Conservation (phyloP, 495 filamentous ascomycete species). For the Neurospora sp. region DNA sequence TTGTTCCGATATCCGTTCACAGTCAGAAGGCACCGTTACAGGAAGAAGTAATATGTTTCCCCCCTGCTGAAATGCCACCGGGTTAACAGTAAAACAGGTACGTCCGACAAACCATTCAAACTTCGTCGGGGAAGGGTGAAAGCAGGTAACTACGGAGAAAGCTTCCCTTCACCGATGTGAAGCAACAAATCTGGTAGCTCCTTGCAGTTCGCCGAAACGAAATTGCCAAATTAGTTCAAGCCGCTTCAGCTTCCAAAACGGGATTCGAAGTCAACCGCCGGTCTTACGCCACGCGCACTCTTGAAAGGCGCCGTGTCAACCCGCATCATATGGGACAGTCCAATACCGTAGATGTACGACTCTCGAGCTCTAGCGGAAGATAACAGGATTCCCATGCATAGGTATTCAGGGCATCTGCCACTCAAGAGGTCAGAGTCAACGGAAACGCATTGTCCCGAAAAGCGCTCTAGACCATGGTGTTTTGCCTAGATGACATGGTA, state of each 20-base stretch:
- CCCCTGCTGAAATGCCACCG: background rate
- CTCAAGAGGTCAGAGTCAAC: background rate
- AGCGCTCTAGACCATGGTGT: background rate
- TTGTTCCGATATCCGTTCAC: background rate
- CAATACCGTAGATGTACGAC: background rate
- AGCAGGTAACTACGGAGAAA: background rate
- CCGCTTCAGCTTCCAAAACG: background rate
- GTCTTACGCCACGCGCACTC: background rate
- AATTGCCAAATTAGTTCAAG: background rate
- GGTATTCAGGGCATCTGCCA: background rate
- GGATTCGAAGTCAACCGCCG: background rate
- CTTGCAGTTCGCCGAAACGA: background rate
- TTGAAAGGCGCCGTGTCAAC: background rate
- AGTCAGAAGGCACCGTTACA: background rate
- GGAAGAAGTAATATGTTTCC: background rate
- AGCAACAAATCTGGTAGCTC: background rate
- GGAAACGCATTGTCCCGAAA: background rate
- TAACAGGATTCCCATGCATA: background rate
- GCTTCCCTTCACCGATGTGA: background rate
- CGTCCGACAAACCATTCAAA: background rate
- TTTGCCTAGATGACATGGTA: background rate
- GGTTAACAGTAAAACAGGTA: background rate
- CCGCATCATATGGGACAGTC: background rate
- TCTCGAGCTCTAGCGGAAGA: background rate
- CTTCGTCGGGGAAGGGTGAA: background rate